phyloP scores from a whole-genome alignment of 2,329 filamentous ascomycete species.

The Nigrospora osmanthi region DNA sequence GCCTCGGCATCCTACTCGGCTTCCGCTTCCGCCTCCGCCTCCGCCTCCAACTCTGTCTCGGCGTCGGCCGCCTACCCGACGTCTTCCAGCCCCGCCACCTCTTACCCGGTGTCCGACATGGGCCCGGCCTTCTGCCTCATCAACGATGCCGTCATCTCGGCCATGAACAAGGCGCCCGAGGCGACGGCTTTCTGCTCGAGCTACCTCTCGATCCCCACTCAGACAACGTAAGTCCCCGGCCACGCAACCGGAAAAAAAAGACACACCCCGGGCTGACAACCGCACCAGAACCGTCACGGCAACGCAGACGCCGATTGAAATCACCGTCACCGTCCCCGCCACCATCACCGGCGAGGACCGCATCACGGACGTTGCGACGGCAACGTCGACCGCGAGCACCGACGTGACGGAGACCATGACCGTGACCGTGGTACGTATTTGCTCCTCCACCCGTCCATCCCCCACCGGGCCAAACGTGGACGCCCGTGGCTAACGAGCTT shows the following conservation, averaged over 20 bases:
- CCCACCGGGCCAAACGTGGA: neutral
- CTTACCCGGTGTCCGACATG: no score
- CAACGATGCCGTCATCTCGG: constrained; percentile 3
- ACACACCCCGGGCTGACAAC: neutral
- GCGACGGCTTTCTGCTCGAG: constrained; percentile 6
- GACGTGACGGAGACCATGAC: neutral
- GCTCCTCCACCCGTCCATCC: no score
- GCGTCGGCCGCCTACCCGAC: no score
- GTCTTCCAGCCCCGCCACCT: no score
- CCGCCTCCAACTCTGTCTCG: no score
- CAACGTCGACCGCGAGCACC: neutral
- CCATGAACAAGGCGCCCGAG: constrained; percentile 1
- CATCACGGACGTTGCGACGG: neutral
- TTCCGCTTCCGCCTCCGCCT: no score
- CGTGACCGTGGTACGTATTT: neutral
- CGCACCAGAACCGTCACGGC: neutral
- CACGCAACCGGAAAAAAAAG: neutral
- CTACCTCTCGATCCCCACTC: constrained; percentile 1
- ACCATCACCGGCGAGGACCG: constrained; percentile 1
- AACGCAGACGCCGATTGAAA: neutral
- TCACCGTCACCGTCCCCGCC: constrained; percentile 2
- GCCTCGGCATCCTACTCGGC: no score
- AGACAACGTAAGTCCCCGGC: neutral
- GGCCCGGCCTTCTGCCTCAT: constrained; percentile 3
- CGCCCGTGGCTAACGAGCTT: neutral